Evolutionary conservation across 768 basidiomycete genomes (phyloP), one percentile per base, ranked within the genome.

Genomic region (Terana coerulea): DNA sequence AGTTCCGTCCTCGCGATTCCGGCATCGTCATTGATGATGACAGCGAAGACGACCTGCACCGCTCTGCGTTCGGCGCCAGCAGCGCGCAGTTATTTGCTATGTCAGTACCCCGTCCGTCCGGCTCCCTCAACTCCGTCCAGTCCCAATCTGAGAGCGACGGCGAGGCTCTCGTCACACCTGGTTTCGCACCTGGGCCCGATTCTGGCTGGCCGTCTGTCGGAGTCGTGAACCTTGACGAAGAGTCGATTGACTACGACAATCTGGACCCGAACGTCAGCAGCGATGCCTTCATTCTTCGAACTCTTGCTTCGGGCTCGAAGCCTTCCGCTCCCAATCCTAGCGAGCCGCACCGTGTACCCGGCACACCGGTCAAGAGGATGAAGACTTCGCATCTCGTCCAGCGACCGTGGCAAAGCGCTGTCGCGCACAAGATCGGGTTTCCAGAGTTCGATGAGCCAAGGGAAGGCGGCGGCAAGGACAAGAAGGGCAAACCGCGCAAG

Each of bases 321-420:
- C 73, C 72, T 2, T 58, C 66, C 43, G 66, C 67, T 30, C 65
- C 69, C 51, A 63, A 59, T 3, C 70, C 72, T 31, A 55, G 56
- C 21, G 57, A 65, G 68, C 69, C 64, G 15, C 90, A 88, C 74
- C 83, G 75, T 50, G 79, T 80, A 5, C 89, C 89, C 1, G 88
- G 86, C 0, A 91, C 89, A 12, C 89, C 89, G 1, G 86, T 89
- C n/a, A 91, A 91, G 75, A 82, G 76, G 61, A 65, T 74, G 51
- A 84, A 84, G 67, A 82, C 79, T 19, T 75, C 77, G 34, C 74
- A 79, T 61, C 69, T 84, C 53, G 33, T 63, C 31, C 60, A 80
- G 44, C 74, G 88, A 9, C 86, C 84, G 3, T 91, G 88, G 88
- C 88, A 89, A 65, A 90, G 88, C 61, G 88, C 88, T 3, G 78